phyloP scores from a whole-genome alignment of 1,139 yeast genomes.

The Zygosaccharomyces sapae region DNA sequence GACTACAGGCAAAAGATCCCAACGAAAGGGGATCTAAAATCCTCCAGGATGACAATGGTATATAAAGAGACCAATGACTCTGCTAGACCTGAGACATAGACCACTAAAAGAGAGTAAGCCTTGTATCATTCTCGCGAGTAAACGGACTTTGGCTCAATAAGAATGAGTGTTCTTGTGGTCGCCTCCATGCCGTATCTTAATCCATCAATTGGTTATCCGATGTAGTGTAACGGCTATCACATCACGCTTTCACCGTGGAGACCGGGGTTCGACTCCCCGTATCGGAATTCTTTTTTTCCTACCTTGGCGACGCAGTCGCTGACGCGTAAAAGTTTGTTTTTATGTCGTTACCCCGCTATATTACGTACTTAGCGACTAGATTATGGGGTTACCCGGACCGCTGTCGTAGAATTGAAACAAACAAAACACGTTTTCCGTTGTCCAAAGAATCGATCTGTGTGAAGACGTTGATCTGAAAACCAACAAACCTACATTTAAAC shows the following conservation, averaged over 20 bases:
- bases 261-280: constrained; percentile 52
- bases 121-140: no score
- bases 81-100: no score
- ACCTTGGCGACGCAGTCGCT: background rate
- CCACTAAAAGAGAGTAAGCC: no score
- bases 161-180: no score
- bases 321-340: background rate
- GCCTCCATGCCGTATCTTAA: no score
- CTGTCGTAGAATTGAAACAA: background rate
- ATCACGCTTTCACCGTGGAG: constrained; percentile 41
- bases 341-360: background rate
- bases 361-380: background rate
- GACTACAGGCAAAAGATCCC: no score
- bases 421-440: constrained; percentile 2
- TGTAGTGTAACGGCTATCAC: constrained; percentile 41
- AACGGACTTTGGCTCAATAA: no score
- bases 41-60: no score
- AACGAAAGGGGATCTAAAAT: no score
- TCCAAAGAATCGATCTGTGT: constrained; percentile 3
- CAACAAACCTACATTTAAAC: background rate
- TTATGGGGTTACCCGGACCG: background rate
- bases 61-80: no score
- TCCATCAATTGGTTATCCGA: constrained; percentile 24
- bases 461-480: background rate
- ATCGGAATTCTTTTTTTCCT: constrained; percentile 36